Percentiles rank a stretch among this genome's conserved stretches.
Conservation (phyloP, 2,329 filamentous ascomycete genomes). For the Neonectria faginata region DNA sequence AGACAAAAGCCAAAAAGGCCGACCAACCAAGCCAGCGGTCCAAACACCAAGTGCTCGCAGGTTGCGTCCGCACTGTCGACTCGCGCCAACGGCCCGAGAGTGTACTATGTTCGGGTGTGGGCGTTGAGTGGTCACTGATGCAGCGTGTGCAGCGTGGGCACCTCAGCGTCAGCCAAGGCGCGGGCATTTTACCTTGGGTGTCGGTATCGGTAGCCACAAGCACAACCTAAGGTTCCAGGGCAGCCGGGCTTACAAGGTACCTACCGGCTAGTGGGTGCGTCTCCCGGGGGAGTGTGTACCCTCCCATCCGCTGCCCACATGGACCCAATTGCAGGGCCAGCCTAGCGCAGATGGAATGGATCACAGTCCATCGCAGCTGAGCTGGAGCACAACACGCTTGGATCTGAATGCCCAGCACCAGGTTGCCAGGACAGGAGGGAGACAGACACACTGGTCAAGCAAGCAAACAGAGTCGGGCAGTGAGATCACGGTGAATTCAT, state of each 20-base stretch:
- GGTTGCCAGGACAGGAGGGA: slow-evolving; percentile 2
- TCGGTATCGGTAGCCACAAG: slow-evolving; percentile 32
- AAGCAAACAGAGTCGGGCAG: neutral
- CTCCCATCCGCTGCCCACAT: slow-evolving; percentile 19
- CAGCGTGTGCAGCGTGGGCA: slow-evolving; percentile 33
- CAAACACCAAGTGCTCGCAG: slow-evolving; percentile 42
- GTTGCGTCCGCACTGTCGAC: slow-evolving; percentile 42
- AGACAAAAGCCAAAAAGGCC: slow-evolving; percentile 26
- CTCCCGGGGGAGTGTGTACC: slow-evolving; percentile 15
- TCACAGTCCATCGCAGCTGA: neutral
- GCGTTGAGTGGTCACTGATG: slow-evolving; percentile 31
- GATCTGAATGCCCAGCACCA: slow-evolving; percentile 24
- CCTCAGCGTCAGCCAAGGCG: slow-evolving; percentile 29
- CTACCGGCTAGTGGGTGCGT: slow-evolving; percentile 5
- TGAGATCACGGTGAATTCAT: slow-evolving; percentile 17
- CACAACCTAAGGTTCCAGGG: slow-evolving; percentile 19
- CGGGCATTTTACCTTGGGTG: slow-evolving; percentile 14
- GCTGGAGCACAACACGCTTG: slow-evolving; percentile 10
- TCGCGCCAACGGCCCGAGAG: slow-evolving; percentile 45
- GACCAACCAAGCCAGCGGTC: slow-evolving; percentile 37
- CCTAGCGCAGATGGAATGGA: slow-evolving; percentile 19
- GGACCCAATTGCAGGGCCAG: slow-evolving; percentile 13
- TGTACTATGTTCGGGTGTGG: slow-evolving; percentile 20
- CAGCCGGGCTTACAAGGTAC: slow-evolving; percentile 15
- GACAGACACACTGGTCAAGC: slow-evolving; percentile 1